These are phyloP conservation scores for Crucibulum laeve DNA, from an alignment of 768 basidiomycete genomes.

Conservation along the genomic window DNA sequence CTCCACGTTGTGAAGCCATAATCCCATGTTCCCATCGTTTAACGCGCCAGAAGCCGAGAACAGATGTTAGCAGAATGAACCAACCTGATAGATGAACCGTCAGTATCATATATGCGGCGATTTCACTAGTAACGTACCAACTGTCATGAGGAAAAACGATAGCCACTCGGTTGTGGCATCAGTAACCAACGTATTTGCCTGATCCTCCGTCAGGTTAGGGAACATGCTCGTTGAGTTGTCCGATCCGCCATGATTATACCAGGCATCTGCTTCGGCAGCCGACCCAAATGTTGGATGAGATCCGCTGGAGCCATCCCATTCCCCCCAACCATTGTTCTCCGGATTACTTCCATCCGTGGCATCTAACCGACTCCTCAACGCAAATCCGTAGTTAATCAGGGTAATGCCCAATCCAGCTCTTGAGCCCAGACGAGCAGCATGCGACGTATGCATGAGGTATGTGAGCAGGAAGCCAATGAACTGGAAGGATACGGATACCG, in stretches of 20 bases:
- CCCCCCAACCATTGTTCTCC: slow-evolving; percentile 24
- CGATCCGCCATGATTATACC: slow-evolving; percentile 24
- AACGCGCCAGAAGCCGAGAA: slow-evolving; percentile 87
- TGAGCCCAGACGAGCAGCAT: slow-evolving; percentile 89
- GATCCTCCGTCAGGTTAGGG: slow-evolving; percentile 28
- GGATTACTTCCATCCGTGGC: slow-evolving; percentile 26
- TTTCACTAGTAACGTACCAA: slow-evolving; percentile 41
- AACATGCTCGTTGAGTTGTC: slow-evolving; percentile 20
- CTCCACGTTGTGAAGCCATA: slow-evolving; percentile 44
- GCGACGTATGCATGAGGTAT: slow-evolving; percentile 90
- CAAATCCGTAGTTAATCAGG: slow-evolving; percentile 93
- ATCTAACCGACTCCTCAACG: slow-evolving; percentile 55
- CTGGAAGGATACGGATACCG: slow-evolving; percentile 95
- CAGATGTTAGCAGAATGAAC: slow-evolving; percentile 71
- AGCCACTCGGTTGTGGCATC: slow-evolving; percentile 89
- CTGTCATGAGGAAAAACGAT: slow-evolving; percentile 91
- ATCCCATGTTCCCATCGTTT: slow-evolving; percentile 86
- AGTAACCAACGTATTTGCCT: slow-evolving; percentile 35
- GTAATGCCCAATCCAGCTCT: slow-evolving; percentile 95
- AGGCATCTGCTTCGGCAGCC: slow-evolving; percentile 41
- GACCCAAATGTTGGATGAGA: slow-evolving; percentile 38
- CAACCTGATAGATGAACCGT: slow-evolving; percentile 16
- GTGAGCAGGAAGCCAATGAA: slow-evolving; percentile 92
- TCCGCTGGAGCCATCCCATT: slow-evolving; percentile 19
- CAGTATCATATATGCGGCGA: neutral